Conservation (phyloP, 2,329 filamentous ascomycete species). For the Zelopaecilomyces penicillatus region DNA sequence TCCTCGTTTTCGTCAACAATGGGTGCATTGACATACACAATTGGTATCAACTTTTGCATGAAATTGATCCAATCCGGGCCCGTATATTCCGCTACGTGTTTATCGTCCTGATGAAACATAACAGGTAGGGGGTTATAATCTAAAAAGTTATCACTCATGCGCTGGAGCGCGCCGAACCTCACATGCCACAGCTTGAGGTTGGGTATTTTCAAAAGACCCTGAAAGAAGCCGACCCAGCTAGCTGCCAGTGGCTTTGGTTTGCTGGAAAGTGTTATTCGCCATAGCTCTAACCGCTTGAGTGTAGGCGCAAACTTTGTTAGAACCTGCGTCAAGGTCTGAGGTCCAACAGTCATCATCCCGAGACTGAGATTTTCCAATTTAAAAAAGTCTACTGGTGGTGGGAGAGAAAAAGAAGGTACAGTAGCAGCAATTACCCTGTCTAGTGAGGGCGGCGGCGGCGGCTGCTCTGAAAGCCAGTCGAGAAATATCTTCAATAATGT, state of each 20-base stretch:
- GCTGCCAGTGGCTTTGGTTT: neutral
- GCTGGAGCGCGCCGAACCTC: slow-evolving; percentile 2
- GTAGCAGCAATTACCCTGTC: neutral
- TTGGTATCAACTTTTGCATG: slow-evolving; percentile 20
- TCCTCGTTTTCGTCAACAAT: slow-evolving; percentile 7
- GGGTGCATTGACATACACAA: slow-evolving; percentile 8
- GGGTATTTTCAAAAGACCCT: slow-evolving; percentile 21
- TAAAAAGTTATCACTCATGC: neutral
- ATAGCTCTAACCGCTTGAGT: slow-evolving; percentile 36
- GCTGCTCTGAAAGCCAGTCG: slow-evolving; percentile 8
- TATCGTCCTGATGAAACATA: too few species aligned
- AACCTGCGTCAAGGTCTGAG: slow-evolving; percentile 24
- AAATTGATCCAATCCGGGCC: slow-evolving; percentile 29
- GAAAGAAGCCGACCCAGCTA: slow-evolving; percentile 33
- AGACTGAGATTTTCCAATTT: slow-evolving; percentile 35
- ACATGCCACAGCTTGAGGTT: slow-evolving; percentile 21
- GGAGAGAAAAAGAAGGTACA: neutral
- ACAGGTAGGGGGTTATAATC: neutral
- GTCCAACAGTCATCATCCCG: slow-evolving; percentile 27
- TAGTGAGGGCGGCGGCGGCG: neutral
- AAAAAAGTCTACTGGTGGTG: slow-evolving; percentile 21
- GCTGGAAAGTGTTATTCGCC: slow-evolving; percentile 28
- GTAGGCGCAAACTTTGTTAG: slow-evolving; percentile 34
- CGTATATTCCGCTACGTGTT: slow-evolving; percentile 16
- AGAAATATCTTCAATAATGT: neutral